Conservation (phyloP, 345 rosid species). For the Mangifera indica region DNA sequence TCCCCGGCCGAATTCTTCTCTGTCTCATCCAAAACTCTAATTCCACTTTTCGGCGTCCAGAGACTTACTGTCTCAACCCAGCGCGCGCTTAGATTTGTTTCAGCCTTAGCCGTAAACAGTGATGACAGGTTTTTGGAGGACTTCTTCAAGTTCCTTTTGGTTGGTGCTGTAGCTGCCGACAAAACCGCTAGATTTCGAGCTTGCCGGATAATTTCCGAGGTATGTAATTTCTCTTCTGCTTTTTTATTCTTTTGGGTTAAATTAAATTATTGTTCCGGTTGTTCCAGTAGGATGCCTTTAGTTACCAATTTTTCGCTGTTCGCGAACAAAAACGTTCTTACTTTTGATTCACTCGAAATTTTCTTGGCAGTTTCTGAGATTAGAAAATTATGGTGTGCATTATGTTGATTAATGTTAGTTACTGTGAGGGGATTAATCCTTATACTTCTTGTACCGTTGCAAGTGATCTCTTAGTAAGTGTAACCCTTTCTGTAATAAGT, state of each 20-base stretch:
- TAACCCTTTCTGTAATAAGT: background rate
- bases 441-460: too few species aligned
- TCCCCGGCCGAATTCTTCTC: slow-evolving; percentile 41
- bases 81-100: slow-evolving; percentile 68
- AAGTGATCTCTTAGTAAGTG: background rate
- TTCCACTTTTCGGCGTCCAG: slow-evolving; percentile 62
- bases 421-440: background rate
- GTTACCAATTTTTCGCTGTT: too few species aligned
- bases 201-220: slow-evolving; percentile 91
- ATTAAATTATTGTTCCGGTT: too few species aligned
- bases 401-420: background rate
- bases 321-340: background rate
- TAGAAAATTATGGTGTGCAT: background rate
- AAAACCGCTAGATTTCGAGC: slow-evolving; percentile 73
- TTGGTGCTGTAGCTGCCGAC: slow-evolving; percentile 55
- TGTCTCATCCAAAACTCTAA: slow-evolving; percentile 60
- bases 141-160: slow-evolving; percentile 56
- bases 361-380: background rate
- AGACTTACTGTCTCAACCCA: slow-evolving; percentile 63
- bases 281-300: background rate
- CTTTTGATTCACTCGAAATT: background rate
- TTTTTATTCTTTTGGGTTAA: background rate
- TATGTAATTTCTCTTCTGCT: slow-evolving; percentile 12
- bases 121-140: slow-evolving; percentile 53
- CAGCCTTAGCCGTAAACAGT: slow-evolving; percentile 47